These are phyloP conservation scores for Debaryomyces coudertii DNA, from an alignment of 1,139 yeast species.

Conservation along the genomic window DNA sequence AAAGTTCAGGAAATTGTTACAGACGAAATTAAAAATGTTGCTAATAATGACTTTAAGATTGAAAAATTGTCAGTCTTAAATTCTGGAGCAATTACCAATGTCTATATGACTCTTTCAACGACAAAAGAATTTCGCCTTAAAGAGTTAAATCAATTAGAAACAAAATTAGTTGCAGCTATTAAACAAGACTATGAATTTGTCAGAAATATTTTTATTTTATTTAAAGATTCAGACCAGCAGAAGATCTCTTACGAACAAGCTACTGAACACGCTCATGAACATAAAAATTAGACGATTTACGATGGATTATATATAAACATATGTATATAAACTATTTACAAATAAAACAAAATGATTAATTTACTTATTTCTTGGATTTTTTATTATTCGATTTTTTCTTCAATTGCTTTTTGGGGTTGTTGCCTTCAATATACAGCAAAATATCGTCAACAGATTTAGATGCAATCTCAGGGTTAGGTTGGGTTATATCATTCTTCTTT, in stretches of 20 bases:
- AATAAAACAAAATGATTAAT: slow-evolving; percentile 5
- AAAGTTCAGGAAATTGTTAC: slow-evolving; percentile 28
- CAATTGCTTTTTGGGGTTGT: slow-evolving; percentile 22
- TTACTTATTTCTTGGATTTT: slow-evolving; percentile 15
- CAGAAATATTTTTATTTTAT: slow-evolving; percentile 33
- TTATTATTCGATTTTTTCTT: slow-evolving; percentile 17
- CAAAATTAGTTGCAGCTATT: slow-evolving; percentile 26
- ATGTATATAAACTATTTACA: slow-evolving; percentile 17
- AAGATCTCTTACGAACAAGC: neutral
- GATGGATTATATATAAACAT: slow-evolving; percentile 4
- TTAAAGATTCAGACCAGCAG: slow-evolving; percentile 16
- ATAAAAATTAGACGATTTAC: slow-evolving; percentile 10
- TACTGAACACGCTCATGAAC: neutral
- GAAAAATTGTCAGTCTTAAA: slow-evolving; percentile 58
- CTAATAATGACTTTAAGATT: slow-evolving; percentile 32
- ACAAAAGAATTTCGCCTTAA: slow-evolving; percentile 22
- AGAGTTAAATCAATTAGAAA: slow-evolving; percentile 34
- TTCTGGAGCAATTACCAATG: slow-evolving; percentile 69
- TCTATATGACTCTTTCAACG: slow-evolving; percentile 31
- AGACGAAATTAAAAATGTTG: slow-evolving; percentile 22
- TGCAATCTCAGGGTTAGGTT: slow-evolving; percentile 58
- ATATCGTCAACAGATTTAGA: slow-evolving; percentile 68
- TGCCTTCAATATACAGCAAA: slow-evolving; percentile 65
- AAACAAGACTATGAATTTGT: slow-evolving; percentile 38
- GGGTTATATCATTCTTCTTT: slow-evolving; percentile 32